These are phyloP conservation scores for Lachnellula occidentalis DNA, from an alignment of 2,329 filamentous ascomycete genomes.

Conservation along the genomic window DNA sequence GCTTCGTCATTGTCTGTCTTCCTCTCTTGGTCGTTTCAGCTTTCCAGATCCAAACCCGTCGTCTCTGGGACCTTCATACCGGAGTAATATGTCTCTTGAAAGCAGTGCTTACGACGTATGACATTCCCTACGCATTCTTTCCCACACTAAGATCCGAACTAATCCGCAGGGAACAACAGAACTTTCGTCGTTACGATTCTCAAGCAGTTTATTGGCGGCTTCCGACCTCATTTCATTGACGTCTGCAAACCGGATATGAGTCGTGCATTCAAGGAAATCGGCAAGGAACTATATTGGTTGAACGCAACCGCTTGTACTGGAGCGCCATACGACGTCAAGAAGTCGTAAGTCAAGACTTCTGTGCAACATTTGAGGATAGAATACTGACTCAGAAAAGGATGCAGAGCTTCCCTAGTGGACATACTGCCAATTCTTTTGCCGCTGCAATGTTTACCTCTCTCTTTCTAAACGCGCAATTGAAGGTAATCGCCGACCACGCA, in stretches of 20 bases:
- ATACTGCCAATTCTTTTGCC: conserved; percentile 66
- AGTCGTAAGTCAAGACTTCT: conserved; percentile 12
- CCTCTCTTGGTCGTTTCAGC: conserved; percentile 58
- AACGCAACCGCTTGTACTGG: conserved; percentile 56
- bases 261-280: conserved; percentile 43
- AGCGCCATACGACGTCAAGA: conserved; percentile 54
- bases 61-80: conserved; percentile 51
- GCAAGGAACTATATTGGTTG: conserved; percentile 63
- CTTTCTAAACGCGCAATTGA: conserved; percentile 72
- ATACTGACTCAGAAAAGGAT: conserved; percentile 31
- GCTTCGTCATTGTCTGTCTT: conserved; percentile 55
- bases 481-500: conserved; percentile 66
- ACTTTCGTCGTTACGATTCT: conserved; percentile 68
- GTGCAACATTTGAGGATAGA: not conserved
- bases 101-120: conserved; percentile 18
- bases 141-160: conserved; percentile 27
- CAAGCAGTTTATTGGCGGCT: conserved; percentile 67
- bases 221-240: conserved; percentile 62
- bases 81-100: conserved; percentile 15
- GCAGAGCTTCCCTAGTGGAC: conserved; percentile 66
- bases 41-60: conserved; percentile 60
- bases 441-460: conserved; percentile 64
- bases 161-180: conserved; percentile 54
- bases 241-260: conserved; percentile 54
- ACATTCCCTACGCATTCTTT: not conserved